Evolutionary conservation across 495 filamentous ascomycete species (phyloP).

Genomic region (Penicillium waksmanii): DNA sequence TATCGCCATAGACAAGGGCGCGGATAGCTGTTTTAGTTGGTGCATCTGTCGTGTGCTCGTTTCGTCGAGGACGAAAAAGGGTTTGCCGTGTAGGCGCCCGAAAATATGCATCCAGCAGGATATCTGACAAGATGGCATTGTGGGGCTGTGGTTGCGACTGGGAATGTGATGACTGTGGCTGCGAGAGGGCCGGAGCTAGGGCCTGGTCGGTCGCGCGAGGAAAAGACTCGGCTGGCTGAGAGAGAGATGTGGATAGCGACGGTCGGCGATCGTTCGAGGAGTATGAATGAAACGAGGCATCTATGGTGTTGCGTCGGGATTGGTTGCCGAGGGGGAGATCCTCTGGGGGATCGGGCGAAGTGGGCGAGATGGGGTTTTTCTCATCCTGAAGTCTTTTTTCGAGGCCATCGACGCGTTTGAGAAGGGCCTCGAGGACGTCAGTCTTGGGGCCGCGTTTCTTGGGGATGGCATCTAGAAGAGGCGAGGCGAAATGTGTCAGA

Average conservation of each 20-base stretch:
- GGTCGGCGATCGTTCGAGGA: slow-evolving; percentile 15
- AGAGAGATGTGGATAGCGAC: slow-evolving; percentile 10
- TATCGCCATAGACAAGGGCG: slow-evolving; percentile 68
- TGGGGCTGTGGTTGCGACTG: slow-evolving; percentile 35
- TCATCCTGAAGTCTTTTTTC: slow-evolving; percentile 77
- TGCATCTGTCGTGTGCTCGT: slow-evolving; percentile 66
- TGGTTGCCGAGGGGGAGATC: slow-evolving; percentile 18
- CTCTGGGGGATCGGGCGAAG: slow-evolving; percentile 35
- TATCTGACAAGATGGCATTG: slow-evolving; percentile 51
- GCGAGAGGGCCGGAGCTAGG: slow-evolving; percentile 1
- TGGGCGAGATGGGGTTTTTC: slow-evolving; percentile 55
- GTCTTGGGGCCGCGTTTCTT: slow-evolving; percentile 90
- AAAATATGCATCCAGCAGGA: slow-evolving; percentile 81
- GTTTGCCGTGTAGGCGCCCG: slow-evolving; percentile 73
- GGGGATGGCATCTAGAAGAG: slow-evolving; percentile 73
- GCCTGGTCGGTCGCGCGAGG: slow-evolving; percentile 10
- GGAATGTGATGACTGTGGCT: slow-evolving; percentile 30
- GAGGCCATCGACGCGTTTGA: slow-evolving; percentile 82
- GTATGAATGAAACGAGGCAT: slow-evolving; percentile 26
- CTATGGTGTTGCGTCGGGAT: slow-evolving; percentile 29
- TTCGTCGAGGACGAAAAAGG: slow-evolving; percentile 79
- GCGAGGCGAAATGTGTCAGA: background rate
- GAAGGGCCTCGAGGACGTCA: slow-evolving; percentile 79
- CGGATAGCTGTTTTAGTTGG: slow-evolving; percentile 66
- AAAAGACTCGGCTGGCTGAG: slow-evolving; percentile 23